A percentile compares a stretch with the other conserved stretches of the same genome.
Evolutionary conservation across 1,284 basidiomycete genomes (phyloP).

Genomic region (Leccinum subspadiceum): DNA sequence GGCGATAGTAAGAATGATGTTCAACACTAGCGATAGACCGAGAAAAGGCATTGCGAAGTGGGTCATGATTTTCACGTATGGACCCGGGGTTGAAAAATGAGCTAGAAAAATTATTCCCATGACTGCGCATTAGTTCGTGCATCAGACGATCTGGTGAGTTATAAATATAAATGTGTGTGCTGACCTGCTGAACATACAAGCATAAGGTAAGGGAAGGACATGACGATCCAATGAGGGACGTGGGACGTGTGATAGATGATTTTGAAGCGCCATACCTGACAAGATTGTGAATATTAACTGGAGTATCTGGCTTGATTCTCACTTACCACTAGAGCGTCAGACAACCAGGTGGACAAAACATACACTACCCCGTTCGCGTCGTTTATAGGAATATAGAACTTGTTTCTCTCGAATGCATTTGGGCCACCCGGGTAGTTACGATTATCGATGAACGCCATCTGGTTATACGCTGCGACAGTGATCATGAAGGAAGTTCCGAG

Average conservation of each 20-base stretch:
- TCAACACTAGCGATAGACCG: conserved; percentile 23
- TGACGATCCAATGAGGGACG: conserved; percentile 13
- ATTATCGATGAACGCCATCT: background rate
- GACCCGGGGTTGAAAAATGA: conserved; percentile 15
- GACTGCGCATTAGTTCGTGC: background rate
- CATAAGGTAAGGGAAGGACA: conserved; percentile 22
- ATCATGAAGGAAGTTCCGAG: conserved; percentile 27
- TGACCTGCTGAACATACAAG: conserved; percentile 15
- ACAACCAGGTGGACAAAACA: conserved; percentile 24
- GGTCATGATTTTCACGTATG: conserved; percentile 14
- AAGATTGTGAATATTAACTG: background rate
- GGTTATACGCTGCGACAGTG: conserved; percentile 5
- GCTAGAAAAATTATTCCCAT: conserved; percentile 10
- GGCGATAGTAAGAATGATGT: conserved; percentile 24
- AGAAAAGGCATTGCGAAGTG: conserved; percentile 24
- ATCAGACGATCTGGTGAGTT: background rate
- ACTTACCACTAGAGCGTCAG: conserved; percentile 31
- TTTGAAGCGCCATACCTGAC: conserved; percentile 34
- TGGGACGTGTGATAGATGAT: conserved; percentile 20
- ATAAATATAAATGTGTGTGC: background rate
- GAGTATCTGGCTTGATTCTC: background rate
- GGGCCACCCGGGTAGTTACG: conserved; percentile 28
- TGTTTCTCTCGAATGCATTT: conserved; percentile 12
- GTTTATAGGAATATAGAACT: conserved; percentile 18
- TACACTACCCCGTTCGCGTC: conserved; percentile 12